Conservation (phyloP, 176 grass and related monocot genomes). For the Cenchrus purpureus region DNA sequence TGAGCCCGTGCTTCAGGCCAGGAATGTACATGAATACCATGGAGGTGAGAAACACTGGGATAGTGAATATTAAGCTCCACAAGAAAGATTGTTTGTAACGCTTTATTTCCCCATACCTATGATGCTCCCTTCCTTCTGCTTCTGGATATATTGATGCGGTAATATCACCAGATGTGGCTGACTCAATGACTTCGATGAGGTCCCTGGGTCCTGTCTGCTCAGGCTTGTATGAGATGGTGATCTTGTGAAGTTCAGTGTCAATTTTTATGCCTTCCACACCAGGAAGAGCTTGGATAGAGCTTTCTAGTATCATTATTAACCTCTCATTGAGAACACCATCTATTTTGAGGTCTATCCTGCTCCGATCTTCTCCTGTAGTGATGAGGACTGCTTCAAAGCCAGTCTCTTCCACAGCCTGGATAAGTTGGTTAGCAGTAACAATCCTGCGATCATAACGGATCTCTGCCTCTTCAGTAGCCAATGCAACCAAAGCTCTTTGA, state of each 20-base stretch:
- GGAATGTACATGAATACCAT: conserved; percentile 98
- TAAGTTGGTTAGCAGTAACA: conserved; percentile 47
- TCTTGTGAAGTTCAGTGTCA: conserved; percentile 61
- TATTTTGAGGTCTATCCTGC: conserved; percentile 72
- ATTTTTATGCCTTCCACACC: conserved; percentile 70
- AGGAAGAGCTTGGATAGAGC: conserved; percentile 76
- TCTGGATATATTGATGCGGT: conserved; percentile 80
- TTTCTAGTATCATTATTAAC: conserved; percentile 58
- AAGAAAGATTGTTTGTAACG: conserved; percentile 83
- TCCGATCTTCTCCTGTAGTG: conserved; percentile 79
- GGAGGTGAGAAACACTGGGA: conserved; percentile 89
- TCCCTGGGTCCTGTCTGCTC: conserved; percentile 78
- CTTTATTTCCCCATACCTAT: conserved; percentile 75
- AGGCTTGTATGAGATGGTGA: conserved; percentile 84
- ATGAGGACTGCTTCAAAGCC: conserved; percentile 78
- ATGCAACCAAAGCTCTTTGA: conserved; percentile 74
- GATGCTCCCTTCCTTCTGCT: conserved; percentile 75
- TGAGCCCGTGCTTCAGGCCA: conserved; percentile 54
- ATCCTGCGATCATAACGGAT: conserved; percentile 68
- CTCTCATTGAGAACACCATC: conserved; percentile 55
- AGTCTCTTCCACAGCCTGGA: conserved; percentile 64
- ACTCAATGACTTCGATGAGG: conserved; percentile 87
- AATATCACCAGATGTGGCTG: conserved; percentile 59
- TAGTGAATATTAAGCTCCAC: conserved; percentile 87
- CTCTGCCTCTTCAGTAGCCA: conserved; percentile 93